phyloP scores from a whole-genome alignment of 108 stramenopile genomes.

The Aurantiochytrium sp. region DNA sequence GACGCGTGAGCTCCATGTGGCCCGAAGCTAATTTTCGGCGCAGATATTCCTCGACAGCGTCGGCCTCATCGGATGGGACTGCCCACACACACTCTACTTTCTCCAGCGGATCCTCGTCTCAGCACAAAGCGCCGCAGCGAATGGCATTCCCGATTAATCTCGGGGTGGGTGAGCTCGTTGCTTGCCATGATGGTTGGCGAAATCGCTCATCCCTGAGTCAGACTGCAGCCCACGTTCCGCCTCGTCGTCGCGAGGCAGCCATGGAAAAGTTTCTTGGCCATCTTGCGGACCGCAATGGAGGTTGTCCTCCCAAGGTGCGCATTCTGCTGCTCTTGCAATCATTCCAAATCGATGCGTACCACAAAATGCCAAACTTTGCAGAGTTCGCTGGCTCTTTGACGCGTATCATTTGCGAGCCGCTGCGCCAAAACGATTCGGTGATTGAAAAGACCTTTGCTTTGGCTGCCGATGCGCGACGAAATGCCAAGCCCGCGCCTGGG shows the following conservation, averaged over 20 bases:
- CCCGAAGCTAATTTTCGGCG: too few species aligned
- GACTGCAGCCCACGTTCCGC: background rate
- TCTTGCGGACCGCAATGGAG: background rate
- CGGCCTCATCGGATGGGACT: background rate
- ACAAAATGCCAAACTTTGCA: background rate
- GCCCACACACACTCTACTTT: background rate
- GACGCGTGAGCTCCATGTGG: background rate
- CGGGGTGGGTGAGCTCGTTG: background rate
- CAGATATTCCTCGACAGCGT: background rate
- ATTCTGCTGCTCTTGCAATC: background rate
- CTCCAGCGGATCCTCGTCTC: background rate
- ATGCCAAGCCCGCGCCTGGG: background rate
- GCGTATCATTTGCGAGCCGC: background rate
- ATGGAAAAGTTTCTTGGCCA: background rate
- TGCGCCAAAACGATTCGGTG: background rate
- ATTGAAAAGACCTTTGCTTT: background rate
- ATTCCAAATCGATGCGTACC: background rate
- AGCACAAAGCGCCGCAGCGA: background rate
- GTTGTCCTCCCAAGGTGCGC: background rate
- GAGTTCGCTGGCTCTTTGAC: background rate
- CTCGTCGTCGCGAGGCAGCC: background rate
- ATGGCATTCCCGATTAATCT: background rate
- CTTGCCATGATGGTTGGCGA: background rate
- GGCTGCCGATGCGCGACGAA: background rate
- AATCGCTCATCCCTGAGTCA: background rate